Conservation (phyloP, 2,329 filamentous ascomycete genomes). For the Fusarium tupiense region DNA sequence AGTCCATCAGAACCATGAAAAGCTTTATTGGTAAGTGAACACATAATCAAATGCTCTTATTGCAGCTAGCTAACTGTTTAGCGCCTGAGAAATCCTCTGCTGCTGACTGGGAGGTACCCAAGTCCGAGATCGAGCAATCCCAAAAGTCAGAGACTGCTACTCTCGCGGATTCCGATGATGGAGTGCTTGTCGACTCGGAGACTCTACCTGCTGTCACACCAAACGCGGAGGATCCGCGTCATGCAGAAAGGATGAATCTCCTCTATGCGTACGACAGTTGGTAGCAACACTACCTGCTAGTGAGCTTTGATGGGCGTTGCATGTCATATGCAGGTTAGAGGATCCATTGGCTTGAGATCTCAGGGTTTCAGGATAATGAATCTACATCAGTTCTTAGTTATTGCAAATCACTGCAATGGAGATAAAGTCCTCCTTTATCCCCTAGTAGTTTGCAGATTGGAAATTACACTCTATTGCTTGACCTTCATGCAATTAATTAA, state of each 20-base stretch:
- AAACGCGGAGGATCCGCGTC: no score
- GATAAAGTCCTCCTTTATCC: no score
- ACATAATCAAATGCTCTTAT: no score
- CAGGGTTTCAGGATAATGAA: no score
- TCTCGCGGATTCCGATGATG: not conserved
- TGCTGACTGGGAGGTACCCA: not conserved
- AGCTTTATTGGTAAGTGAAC: not conserved
- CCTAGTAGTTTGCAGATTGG: rapidly evolving
- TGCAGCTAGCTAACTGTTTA: not conserved
- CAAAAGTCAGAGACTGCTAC: not conserved
- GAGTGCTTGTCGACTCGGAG: not conserved
- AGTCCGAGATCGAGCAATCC: not conserved
- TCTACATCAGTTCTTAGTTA: no score
- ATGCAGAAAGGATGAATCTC: not conserved
- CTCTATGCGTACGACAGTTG: not conserved
- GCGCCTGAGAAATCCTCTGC: not conserved
- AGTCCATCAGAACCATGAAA: not conserved
- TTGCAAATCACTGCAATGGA: no score
- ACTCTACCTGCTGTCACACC: not conserved
- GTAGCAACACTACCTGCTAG: not conserved
- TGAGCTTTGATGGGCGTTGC: not conserved
- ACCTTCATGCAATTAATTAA: not conserved
- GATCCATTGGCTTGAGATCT: rapidly evolving
- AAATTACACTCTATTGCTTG: not conserved
- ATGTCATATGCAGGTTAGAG: no score